phyloP scores from a whole-genome alignment of 2,329 filamentous ascomycete species.

The Tolypocladium album region DNA sequence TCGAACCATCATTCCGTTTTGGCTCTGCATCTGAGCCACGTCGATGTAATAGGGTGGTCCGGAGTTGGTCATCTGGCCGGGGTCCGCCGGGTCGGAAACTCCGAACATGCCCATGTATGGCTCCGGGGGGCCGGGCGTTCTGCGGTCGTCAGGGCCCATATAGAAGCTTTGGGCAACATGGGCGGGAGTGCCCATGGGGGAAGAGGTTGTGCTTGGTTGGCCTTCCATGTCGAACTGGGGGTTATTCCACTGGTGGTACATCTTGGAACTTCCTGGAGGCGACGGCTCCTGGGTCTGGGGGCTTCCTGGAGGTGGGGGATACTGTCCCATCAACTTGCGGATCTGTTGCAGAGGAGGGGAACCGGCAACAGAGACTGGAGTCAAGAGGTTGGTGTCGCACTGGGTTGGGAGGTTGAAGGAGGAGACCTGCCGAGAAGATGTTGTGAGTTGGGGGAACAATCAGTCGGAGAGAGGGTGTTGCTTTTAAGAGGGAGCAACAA shows the following conservation, averaged over 20 bases:
- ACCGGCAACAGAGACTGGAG: slow-evolving; percentile 37
- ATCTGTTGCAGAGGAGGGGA: slow-evolving; percentile 37
- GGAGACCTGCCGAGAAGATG: slow-evolving; percentile 10
- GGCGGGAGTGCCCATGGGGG: slow-evolving; percentile 32
- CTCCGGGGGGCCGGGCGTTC: slow-evolving; percentile 24
- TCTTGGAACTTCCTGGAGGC: slow-evolving; percentile 34
- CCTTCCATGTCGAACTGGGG: slow-evolving; percentile 28
- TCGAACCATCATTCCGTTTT: slow-evolving; percentile 15
- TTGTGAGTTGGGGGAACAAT: not conserved
- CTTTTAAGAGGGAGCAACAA: not conserved
- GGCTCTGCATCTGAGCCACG: slow-evolving; percentile 14
- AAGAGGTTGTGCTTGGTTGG: slow-evolving; percentile 29
- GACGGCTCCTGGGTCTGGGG: slow-evolving; percentile 32
- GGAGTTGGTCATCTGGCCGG: slow-evolving; percentile 11
- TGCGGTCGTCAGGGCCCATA: slow-evolving; percentile 26
- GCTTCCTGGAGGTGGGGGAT: slow-evolving; percentile 24
- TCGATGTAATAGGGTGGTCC: slow-evolving; percentile 16
- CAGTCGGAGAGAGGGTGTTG: not conserved
- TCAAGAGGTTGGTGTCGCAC: slow-evolving; percentile 34
- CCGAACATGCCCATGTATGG: slow-evolving; percentile 25
- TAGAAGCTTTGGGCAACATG: slow-evolving; percentile 24
- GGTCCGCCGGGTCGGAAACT: slow-evolving; percentile 20
- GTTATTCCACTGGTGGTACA: slow-evolving; percentile 30
- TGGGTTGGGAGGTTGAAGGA: slow-evolving; percentile 22
- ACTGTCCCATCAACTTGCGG: slow-evolving; percentile 28